These are phyloP conservation scores for Ligustrum vulgare DNA, from an alignment of 257 asterid species.

Conservation along the genomic window DNA sequence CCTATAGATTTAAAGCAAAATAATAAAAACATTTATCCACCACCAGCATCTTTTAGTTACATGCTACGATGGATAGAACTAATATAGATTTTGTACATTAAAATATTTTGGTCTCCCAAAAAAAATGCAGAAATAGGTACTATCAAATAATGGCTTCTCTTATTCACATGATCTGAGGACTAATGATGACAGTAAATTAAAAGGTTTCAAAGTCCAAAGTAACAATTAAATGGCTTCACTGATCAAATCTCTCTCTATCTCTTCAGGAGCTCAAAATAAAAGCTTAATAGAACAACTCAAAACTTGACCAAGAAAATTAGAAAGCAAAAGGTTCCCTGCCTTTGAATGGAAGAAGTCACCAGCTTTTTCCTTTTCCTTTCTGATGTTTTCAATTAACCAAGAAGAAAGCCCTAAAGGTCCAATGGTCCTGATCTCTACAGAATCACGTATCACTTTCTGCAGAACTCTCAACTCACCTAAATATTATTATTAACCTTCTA, in stretches of 20 bases:
- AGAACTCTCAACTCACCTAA: not conserved
- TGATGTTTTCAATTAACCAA: not conserved
- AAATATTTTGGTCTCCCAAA: too few species aligned
- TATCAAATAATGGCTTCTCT: not conserved
- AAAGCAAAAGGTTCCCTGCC: not conserved
- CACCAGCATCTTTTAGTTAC: not conserved
- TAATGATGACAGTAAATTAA: not conserved
- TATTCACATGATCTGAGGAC: not conserved
- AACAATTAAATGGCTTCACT: not conserved
- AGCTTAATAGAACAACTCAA: not conserved
- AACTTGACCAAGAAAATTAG: not conserved
- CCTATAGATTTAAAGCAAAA: conserved; percentile 39
- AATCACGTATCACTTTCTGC: not conserved
- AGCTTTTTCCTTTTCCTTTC: not conserved
- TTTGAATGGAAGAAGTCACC: not conserved
- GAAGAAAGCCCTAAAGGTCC: not conserved
- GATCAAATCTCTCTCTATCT: not conserved
- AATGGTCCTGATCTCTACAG: not conserved
- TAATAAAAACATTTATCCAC: conserved; percentile 2
- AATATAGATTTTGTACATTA: not conserved
- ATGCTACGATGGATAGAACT: not conserved
- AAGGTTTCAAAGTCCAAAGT: not conserved
- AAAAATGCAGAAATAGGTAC: not conserved
- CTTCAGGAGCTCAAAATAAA: not conserved
- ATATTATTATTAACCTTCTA: not conserved